Evolutionary conservation across 345 rosid species (phyloP), one percentile per base, ranked within the genome.

Genomic region (Populus alba): DNA sequence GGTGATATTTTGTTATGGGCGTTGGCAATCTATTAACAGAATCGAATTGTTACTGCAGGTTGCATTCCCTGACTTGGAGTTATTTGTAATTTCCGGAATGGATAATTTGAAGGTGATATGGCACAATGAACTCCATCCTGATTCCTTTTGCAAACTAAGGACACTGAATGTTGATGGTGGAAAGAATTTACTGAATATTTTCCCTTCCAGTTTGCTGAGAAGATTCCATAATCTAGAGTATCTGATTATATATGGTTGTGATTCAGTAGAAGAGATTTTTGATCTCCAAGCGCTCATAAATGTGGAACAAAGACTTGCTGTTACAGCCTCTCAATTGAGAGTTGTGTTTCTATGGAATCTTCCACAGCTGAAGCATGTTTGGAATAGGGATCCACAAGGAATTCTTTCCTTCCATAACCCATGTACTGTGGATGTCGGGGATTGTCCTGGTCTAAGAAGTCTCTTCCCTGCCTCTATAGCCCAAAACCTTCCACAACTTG

Each of bases 21-120:
- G 6, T 41, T 23, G 10, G 12, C 2, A 38, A n/a, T 16, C 8
- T 43, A 6, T 8, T 37, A 13, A 70, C 47, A 43, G 4, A 3
- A 6, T 10, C 37, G 22, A 70, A 70, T 51, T 7, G 22, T 6
- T 45, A 15, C 6, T 29, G 38, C 78, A 85, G 84, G 80, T 77
- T 17, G 51, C 70, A 51, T 71, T 82, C 66, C 80, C 85, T 51
- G 63, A 29, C 38, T 33, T 82, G 67, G 83, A 82, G 63, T 18
- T 33, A 25, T 2, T 85, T 27, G 2, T 2, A 27, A 73, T 82
- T 35, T 27, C 23, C 27, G 0, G 55, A 27, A 33, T 85, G 77
- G 25, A 69, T 57, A 81, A 41, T 41, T 63, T 80, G 76, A 75
- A 27, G 53, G 68, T 41, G 71, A 49, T 82, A 73, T 80, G 86